Percentiles rank a stretch among this genome's conserved stretches.
phyloP scores from a whole-genome alignment of 169 alveolate genomes.

The Cystoisospora suis region DNA sequence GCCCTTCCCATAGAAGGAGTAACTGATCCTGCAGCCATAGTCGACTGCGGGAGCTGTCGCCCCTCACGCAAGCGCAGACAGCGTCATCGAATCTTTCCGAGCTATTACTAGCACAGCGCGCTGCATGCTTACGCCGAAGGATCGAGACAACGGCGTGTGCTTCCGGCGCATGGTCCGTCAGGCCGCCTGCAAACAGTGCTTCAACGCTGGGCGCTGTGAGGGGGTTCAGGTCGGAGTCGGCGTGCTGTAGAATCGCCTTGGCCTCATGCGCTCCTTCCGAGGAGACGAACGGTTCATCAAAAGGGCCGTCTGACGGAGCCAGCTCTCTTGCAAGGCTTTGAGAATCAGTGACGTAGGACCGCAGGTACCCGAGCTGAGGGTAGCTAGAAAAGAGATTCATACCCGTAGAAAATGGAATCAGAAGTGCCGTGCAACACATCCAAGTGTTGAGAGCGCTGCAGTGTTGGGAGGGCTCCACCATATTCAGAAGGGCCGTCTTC shows the following conservation, averaged over 20 bases:
- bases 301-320: background rate
- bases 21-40: no score
- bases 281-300: background rate
- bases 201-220: background rate
- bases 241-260: background rate
- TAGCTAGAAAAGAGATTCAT: background rate
- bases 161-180: background rate
- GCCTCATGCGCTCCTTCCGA: background rate
- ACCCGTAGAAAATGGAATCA: no score
- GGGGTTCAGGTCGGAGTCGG: background rate
- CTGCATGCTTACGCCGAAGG: no score
- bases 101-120: no score
- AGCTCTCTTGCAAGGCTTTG: background rate
- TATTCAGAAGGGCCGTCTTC: no score
- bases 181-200: background rate
- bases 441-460: no score
- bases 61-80: no score
- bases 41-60: no score
- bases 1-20: no score
- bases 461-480: no score
- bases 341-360: background rate
- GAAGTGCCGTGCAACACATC: no score
- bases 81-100: no score
- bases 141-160: background rate
- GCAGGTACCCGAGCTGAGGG: slow-evolving; percentile 7